Evolutionary conservation across 1,284 basidiomycete genomes (phyloP), one percentile per base, ranked within the genome.

Genomic region (Sutorius eximius): DNA sequence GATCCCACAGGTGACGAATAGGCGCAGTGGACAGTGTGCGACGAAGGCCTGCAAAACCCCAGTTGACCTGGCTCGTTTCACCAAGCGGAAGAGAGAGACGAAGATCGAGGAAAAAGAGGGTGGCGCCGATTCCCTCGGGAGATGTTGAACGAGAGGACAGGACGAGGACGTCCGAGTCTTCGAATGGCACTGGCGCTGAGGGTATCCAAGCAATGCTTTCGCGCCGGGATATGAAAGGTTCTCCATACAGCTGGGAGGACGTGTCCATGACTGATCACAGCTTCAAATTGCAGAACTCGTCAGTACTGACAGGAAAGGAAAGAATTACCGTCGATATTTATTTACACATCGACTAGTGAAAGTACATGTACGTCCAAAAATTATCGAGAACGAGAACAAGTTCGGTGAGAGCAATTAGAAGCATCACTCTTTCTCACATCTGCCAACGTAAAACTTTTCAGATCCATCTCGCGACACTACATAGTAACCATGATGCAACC

Each of bases 121-220:
- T 60, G 33, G 59, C 51, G 15, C 52, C 61, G 43, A 62, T 44
- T 20, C 22, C 43, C 1, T 40, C 51, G n/a, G 51, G 34, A 22
- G 58, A 64, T 9, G 67, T 67, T 5, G 62, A 55, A 6, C 67
- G 66, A 32, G 64, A 66, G 12, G 62, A 68, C 12, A 66, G 45
- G 22, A 68, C 67, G 22, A 70, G 64, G 27, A 70, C 66, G 12
- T 64, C 61, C 6, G 63, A 68, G 38, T 66, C 64, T 51, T 66
- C 67, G 45, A 52, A 69, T 24, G 57, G 29, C 5, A 5, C 24
- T 27, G 59, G 51, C 12, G 53, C 41, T 4, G 45, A 60, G 12
- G 56, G 51, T 37, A 56, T 32, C 64, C 63, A 68, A n/a, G 66
- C 55, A 27, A 66, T 66, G 45, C 50, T 67, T 37, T 65, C 32